Evolutionary conservation across 257 asterid species (phyloP), one percentile per base, ranked within the genome.

Genomic region (Ophiorrhiza pumila): DNA sequence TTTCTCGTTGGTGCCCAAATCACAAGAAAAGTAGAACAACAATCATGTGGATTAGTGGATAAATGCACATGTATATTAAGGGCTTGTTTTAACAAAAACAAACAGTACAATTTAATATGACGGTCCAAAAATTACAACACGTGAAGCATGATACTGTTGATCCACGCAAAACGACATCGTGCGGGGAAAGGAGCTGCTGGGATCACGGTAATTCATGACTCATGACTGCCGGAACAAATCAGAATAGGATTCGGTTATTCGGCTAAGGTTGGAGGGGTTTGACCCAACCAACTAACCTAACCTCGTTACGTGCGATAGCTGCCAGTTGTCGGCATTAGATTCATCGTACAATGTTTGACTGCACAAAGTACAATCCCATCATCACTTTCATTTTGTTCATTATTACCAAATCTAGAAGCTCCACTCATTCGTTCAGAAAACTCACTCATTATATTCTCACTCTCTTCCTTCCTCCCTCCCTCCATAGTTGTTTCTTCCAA

Each of bases 401-500:
- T 7, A 1, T 25, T 4, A n/a, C n/a, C n/a, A 41, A 57, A 57
- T 57, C 62, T 27, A 58, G 4, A 13, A 58, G 64, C 64, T 58
- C 14, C 58, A 6, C 58, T 52, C 58, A 20, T 11, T 52, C 58
- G 1, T 17, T 18, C 55, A 52, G 58, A 29, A 29, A 17, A 57
- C 27, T 32, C 47, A 35, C 71, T 45, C 80, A 23, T 47, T 23
- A 29, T 42, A 62, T 66, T 47, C 55, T 55, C 75, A 20, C 20
- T 0, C 42, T 55, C 73, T 31, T 27, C 20, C 32, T 15, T 49
- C 1, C 17, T 53, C 67, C 7, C 35, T 53, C 62, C 46, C 46
- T n/a, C n/a, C n/a, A n/a, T n/a, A n/a, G 11, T 5, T 22, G 15
- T 35, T 47, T 18, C 39, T 35, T 15, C 59, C n/a, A 4, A 56